Conservation (phyloP, 768 basidiomycete species). For the Nidula microcarpa region DNA sequence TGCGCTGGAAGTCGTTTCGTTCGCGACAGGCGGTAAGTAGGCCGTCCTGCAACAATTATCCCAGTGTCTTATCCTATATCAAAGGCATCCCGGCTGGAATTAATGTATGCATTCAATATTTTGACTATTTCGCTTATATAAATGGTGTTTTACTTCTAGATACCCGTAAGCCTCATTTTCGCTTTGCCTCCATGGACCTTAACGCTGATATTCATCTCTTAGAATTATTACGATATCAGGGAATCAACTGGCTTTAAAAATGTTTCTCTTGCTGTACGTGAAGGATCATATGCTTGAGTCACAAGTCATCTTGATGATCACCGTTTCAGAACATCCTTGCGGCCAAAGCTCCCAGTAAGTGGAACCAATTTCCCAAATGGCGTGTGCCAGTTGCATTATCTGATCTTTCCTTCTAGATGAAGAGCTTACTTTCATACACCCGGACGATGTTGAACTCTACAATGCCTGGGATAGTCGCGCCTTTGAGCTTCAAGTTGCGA, state of each 20-base stretch:
- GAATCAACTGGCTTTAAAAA: conserved; percentile 87
- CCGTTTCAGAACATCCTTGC: conserved; percentile 68
- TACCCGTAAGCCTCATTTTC: too few species aligned
- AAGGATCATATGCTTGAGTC: background rate
- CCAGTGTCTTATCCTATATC: conserved; percentile 1
- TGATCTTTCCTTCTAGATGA: conserved; percentile 45
- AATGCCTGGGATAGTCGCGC: conserved; percentile 74
- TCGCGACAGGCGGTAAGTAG: conserved; percentile 73
- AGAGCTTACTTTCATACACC: conserved; percentile 78
- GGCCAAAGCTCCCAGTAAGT: conserved; percentile 79
- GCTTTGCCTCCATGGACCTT: too few species aligned
- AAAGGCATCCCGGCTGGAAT: conserved; percentile 84
- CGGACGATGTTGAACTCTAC: conserved; percentile 71
- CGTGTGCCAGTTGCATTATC: background rate
- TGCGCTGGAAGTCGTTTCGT: conserved; percentile 77
- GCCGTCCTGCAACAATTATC: background rate
- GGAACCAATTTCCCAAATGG: background rate
- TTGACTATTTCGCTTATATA: background rate
- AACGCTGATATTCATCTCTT: background rate
- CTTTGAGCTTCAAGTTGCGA: conserved; percentile 88
- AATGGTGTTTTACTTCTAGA: too few species aligned
- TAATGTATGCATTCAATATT: conserved; percentile 47
- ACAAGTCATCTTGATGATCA: background rate
- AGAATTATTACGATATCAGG: conserved; percentile 84
- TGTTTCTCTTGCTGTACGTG: conserved; percentile 71